Base-by-base conservation (phyloP, 148 eudicot species). In the Rhododendron molle region DNA sequence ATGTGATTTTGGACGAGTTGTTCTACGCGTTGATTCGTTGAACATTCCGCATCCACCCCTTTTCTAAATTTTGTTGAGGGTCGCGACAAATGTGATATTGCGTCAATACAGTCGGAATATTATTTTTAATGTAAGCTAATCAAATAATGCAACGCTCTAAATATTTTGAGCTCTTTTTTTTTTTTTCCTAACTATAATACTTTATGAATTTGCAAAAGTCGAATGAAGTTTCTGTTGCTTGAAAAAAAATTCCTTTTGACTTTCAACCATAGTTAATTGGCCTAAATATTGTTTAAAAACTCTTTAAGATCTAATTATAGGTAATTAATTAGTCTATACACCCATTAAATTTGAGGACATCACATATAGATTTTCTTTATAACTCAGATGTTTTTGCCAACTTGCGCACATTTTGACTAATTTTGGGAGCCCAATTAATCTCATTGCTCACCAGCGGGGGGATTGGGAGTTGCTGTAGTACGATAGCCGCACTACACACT, bases 311-410 rank as follows among this genome's bases (percentile, higher is more conserved):
- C 21, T 58, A 20, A 20, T 21, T 65, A 8, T n/a, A 8, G 72
- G 12, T 20, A 8, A 28, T 26, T 28, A 28, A 11, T 67, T 28
- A 12, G 36, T 67, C 15, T 67, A 28, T 67, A 12, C 5, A 62
- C n/a, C 30, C 28, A 28, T 26, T 26, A 67, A 67, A 26, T 11
- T 26, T 67, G 73, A 28, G 34, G 6, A 12, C 74, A 13, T 69
- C 13, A 28, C 34, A 28, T 69, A 14, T 2, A 26, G 56, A 52
- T 52, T 52, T 40, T 6, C 5, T 3, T 67, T 10, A 52, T 52
- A 14, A 14, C 4, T 13, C 0, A 49, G 0, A 12, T 49, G 13
- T 15, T 0, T 3, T 4, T 0, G 1, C 5, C 1, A 52, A 0
- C 16, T 52, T 54, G 18, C 21, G 3, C 1, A 15, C 7, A 18